phyloP scores from a whole-genome alignment of 1,284 basidiomycete genomes.

The Cyathus pygmaeus region DNA sequence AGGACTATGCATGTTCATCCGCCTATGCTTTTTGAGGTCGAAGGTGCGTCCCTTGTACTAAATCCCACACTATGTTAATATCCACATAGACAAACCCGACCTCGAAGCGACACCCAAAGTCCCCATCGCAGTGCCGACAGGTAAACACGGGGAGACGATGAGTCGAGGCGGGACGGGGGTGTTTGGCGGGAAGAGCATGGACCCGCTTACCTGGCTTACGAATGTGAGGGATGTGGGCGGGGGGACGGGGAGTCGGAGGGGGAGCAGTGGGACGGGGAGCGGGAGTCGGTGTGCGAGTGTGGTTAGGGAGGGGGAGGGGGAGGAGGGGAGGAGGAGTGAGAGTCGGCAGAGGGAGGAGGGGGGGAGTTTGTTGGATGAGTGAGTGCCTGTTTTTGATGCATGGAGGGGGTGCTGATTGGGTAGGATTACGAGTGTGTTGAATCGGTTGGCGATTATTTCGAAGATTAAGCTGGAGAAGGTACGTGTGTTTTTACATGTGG shows the following conservation, averaged over 20 bases:
- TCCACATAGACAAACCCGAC: too few species aligned
- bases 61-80: too few species aligned
- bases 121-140: not conserved
- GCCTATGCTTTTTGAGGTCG: too few species aligned
- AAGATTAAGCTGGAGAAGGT: conserved; percentile 91
- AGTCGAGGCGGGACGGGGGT: conserved; percentile 60
- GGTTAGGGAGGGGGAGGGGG: conserved; percentile 27
- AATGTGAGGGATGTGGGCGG: conserved; percentile 65
- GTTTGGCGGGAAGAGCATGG: conserved; percentile 60
- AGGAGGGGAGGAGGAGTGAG: conserved; percentile 49
- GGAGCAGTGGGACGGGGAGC: conserved; percentile 62
- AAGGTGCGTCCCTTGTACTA: too few species aligned
- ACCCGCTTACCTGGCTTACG: conserved; percentile 75
- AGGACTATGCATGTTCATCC: too few species aligned
- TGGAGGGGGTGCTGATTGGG: not conserved
- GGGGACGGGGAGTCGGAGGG: conserved; percentile 47
- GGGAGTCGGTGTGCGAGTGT: conserved; percentile 4
- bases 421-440: conserved; percentile 83
- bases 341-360: conserved; percentile 55
- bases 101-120: too few species aligned
- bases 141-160: conserved; percentile 60
- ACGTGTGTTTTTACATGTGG: conserved; percentile 13
- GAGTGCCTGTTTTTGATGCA: conserved; percentile 31
- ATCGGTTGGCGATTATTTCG: conserved; percentile 66
- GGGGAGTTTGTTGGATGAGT: conserved; percentile 85